Percentiles rank a stretch among this genome's conserved stretches.
Conservation (phyloP, 2,329 filamentous ascomycete species). For the Pseudocercospora fijiensis region DNA sequence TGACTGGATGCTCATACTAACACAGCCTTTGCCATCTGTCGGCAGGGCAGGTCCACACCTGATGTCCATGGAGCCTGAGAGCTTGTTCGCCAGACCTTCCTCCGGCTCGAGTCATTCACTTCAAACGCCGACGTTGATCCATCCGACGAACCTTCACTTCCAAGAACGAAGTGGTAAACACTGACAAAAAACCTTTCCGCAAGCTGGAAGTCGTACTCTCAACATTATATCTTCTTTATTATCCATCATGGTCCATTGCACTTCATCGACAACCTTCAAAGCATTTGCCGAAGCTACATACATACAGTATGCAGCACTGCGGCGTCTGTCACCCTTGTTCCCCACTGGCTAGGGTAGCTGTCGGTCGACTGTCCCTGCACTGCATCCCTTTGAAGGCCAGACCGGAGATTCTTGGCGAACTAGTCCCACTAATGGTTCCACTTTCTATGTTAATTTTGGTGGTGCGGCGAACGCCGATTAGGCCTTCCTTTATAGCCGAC, state of each 20-base stretch:
- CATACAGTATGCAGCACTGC: too few species aligned
- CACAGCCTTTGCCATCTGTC: not conserved
- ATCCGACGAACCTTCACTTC: not conserved
- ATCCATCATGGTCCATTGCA: not conserved
- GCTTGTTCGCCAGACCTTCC: constrained; percentile 1
- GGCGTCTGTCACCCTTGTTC: constrained; percentile 7
- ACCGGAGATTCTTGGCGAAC: too few species aligned
- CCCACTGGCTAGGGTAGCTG: constrained; percentile 2
- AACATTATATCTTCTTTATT: not conserved
- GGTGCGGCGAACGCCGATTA: too few species aligned
- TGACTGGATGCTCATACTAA: not conserved
- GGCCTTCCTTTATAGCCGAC: too few species aligned
- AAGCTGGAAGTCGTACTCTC: not conserved
- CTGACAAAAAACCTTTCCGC: not conserved
- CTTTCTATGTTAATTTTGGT: too few species aligned
- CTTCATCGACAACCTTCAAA: not conserved
- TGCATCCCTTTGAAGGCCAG: too few species aligned
- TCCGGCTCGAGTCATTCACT: constrained; percentile 3
- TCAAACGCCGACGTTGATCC: not conserved
- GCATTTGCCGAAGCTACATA: not conserved
- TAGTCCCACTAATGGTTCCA: too few species aligned
- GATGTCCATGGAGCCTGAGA: not conserved
- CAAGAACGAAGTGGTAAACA: not conserved
- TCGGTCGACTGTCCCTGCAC: constrained; percentile 7
- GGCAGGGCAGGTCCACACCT: not conserved